Evolutionary conservation across 176 grass and related monocot genomes (phyloP), one percentile per base, ranked within the genome.

Genomic region (Avena eriantha): DNA sequence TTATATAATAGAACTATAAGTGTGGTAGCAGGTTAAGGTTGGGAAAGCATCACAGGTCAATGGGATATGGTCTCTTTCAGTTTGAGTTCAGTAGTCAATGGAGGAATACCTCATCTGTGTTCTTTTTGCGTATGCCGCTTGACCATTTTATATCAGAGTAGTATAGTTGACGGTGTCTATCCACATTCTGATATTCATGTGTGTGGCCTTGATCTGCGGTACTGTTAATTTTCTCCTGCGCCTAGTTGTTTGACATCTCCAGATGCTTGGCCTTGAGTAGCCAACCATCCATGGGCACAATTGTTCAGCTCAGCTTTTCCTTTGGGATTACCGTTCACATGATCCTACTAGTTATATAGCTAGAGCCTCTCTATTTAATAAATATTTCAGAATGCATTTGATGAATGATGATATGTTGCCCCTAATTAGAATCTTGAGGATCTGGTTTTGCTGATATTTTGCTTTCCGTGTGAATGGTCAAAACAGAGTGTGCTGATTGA

Each of bases 401-500:
- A 58, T 58, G 34, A 45, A 17, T 58, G 21, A 72, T 72, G 35
- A 39, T 57, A 26, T 56, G 34, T 18, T 73, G 51, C 34, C 68
- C 22, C n/a, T 46, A 61, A 12, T 29, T 60, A 41, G n/a, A 8
- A 46, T 11, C 3, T 80, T 76, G 8, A 75, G 18, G 17, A 67
- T 26, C 13, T 11, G 5, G 10, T 56, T 60, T 57, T 73, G n/a
- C 76, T 88, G 65, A 77, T 76, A 18, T 84, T 82, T 80, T 70
- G 1, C 23, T 88, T 76, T 81, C 19, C 15, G 33, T 74, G 0
- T 72, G 5, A 26, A 73, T 82, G 69, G 18, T 76, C 84, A 4
- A 9, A 9, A 29, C 89, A 95, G 96, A 98, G 96, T 73, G 92
- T 96, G 24, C 87, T 98, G 76, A 98, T 98, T 69, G 96, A 98